Percentiles rank a stretch among this genome's conserved stretches.
Evolutionary conservation across 345 rosid species (phyloP).

Genomic region (Conringia planisiliqua): DNA sequence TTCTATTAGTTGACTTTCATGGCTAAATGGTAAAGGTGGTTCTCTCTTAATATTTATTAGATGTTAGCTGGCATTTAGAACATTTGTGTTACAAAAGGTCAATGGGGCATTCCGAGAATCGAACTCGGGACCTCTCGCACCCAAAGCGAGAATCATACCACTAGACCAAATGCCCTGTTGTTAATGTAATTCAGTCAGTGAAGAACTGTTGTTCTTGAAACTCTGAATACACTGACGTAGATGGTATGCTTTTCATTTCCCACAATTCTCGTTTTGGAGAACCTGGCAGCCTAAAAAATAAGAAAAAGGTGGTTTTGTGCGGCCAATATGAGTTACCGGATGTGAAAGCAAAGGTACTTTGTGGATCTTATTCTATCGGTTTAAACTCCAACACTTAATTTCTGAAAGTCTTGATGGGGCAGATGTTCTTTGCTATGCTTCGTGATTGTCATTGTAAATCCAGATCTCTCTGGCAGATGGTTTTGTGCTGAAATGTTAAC

Average conservation of each 20-base stretch:
- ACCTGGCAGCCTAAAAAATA: background rate
- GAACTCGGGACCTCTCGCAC: slow-evolving; percentile 90
- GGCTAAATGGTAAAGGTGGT: no score
- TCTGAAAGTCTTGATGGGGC: background rate
- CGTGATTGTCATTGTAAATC: background rate
- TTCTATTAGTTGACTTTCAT: no score
- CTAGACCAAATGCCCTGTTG: slow-evolving; percentile 81
- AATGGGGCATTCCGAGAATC: slow-evolving; percentile 17
- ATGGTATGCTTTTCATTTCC: background rate
- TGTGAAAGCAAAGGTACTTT: background rate
- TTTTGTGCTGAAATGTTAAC: no score
- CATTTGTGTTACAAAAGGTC: background rate
- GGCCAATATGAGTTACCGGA: background rate
- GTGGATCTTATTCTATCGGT: background rate
- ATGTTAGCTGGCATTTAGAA: no score
- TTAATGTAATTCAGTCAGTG: background rate
- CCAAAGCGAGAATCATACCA: slow-evolving; percentile 87
- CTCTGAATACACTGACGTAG: background rate
- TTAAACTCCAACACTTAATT: background rate
- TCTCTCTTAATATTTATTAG: no score
- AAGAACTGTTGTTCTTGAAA: background rate
- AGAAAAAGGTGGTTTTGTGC: background rate
- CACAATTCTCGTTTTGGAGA: background rate
- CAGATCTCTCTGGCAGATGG: background rate
- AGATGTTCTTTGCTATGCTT: background rate